phyloP scores from a whole-genome alignment of 257 asterid genomes.

The Marsdenia floribunda region DNA sequence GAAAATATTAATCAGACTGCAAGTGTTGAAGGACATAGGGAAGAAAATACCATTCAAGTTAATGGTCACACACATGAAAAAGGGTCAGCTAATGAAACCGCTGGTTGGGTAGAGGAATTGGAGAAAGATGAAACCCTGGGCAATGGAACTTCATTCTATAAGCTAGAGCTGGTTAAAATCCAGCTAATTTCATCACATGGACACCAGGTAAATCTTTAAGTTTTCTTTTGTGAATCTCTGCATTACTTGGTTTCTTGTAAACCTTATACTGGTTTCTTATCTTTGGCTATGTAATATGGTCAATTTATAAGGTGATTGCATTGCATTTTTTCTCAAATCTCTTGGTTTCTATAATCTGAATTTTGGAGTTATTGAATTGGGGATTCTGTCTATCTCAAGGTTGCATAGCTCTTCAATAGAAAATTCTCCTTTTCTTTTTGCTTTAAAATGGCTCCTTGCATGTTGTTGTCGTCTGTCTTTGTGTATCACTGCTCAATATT shows the following conservation, averaged over 20 bases:
- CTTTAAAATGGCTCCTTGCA: background rate
- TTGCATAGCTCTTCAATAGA: background rate
- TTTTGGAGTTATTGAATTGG: background rate
- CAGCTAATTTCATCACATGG: conserved; percentile 78
- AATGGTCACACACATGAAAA: conserved; percentile 60
- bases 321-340: background rate
- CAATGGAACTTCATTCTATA: conserved; percentile 84
- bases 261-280: background rate
- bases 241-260: background rate
- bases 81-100: conserved; percentile 43
- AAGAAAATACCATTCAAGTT: conserved; percentile 42
- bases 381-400: background rate
- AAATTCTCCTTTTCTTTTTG: background rate
- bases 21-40: conserved; percentile 33
- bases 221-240: background rate
- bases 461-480: background rate
- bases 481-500: background rate
- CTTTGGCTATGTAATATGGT: background rate
- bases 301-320: background rate
- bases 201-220: conserved; percentile 42
- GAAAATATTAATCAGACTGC: conserved; percentile 26
- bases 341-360: background rate
- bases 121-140: conserved; percentile 67
- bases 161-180: conserved; percentile 80
- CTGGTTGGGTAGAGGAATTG: conserved; percentile 59